Evolutionary conservation across 768 basidiomycete species (phyloP), one percentile per base, ranked within the genome.

Genomic region (Boletus vermiculosoides): DNA sequence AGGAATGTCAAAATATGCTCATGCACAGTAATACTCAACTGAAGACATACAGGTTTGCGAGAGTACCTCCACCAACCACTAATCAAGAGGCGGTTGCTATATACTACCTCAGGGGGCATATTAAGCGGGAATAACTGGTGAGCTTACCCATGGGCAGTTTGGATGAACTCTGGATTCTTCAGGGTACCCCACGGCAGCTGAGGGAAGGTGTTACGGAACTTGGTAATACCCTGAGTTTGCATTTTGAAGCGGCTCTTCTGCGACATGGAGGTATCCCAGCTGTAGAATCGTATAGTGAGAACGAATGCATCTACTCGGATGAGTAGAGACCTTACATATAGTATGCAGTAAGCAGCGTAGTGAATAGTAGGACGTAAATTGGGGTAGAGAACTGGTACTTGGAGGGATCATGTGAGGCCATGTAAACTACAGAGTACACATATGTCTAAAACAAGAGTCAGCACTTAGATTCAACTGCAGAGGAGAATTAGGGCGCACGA

Each of bases 211-310:
- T 87, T 87, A 66, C 97, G 89, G 77, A 87, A 89, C 39, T 78
- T 81, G 64, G 82, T 87, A 63, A 90, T 91, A 22, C 94, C 95
- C 65, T 94, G 92, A 39, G 89, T 89, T 70, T 96, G 90, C 90
- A 98, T 96, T 71, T 97, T 96, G 83, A 98, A 98, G 60, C 86
- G 86, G 62, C 92, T 94, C 77, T 99, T 98, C 70, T 98, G 96
- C 4, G 93, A 85, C 92, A 94, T 96, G 2, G 94, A 80, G 18
- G 91, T 88, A 64, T 99, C 97, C 82, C 91, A 98, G 65, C 92
- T 94, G 45, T 37, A 37, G 23, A 42, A n/a, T 34, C 30, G 23
- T 3, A 25, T n/a, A 2, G 45, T 70, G 30, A 60, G 40, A 31
- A n/a, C 37, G 5, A 50, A 6, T 10, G 10, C 9, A 42, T 42